Base-by-base conservation (phyloP, 495 filamentous ascomycete species). In the Echria macrotheca region DNA sequence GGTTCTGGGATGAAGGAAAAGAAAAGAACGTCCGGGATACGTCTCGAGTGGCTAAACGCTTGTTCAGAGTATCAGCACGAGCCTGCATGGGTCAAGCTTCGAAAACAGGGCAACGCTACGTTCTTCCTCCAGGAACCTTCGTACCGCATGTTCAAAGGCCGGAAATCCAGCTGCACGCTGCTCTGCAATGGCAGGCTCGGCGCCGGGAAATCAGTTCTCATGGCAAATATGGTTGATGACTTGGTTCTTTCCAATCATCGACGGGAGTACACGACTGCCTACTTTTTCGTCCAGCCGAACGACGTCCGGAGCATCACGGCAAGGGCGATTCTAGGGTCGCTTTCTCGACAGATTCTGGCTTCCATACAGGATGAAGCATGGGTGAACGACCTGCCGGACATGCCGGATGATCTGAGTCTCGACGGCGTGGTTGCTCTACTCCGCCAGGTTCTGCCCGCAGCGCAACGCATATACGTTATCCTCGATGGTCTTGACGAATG, bases 251-350 rank as follows among this genome's bases (percentile, higher is more conserved):
- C 55, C 41, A 44, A 57, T 8, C 17, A 33, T 39, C 55, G 23
- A 23, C 38, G 44, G 3, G 45, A 52, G 10, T 41, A 39, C 21
- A 21, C 50, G 18, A 55, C 70, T n/a, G 61, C 63, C 1, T 73
- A 69, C 52, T 75, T 73, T 59, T 75, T 75, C 60, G 71, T 62
- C 48, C 53, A 60, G n/a, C 53, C 69, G 37, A 65, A 72, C 45
- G 57, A 65, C 42, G 24, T 56, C 21, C 56, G 72, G 35, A 67
- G 65, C 48, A 53, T 71, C 47, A 67, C 64, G 44, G 57, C 66
- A 9, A 49, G 53, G 18, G 70, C 66, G 23, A 53, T 74, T 33
- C 47, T 73, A 46, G 61, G 69, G 15, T 69, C 60, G 39, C 44
- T 73, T 11, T 58, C 63, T 41, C 63, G 69, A 49, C 71, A 75